Percentiles rank a stretch among this genome's conserved stretches.
These are phyloP conservation scores for Scalesia atractyloides DNA, from an alignment of 129 eudicot species.

Conservation along the genomic window DNA sequence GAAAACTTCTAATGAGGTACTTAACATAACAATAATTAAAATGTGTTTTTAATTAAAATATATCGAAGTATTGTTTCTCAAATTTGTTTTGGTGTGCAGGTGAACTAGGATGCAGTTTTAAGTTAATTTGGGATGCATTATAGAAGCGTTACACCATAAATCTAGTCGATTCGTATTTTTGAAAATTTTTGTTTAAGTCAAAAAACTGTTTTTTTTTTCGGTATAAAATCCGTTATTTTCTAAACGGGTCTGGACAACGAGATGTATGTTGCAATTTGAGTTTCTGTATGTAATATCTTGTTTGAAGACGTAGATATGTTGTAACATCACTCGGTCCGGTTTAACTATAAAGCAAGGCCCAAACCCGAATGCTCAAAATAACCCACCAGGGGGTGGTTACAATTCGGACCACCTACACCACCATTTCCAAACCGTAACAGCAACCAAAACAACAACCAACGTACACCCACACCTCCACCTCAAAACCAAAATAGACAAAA, in stretches of 20 bases:
- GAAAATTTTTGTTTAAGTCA: slow-evolving; percentile 4
- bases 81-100: slow-evolving; percentile 21
- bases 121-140: slow-evolving; percentile 11
- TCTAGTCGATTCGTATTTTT: slow-evolving; percentile 24
- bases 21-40: background rate
- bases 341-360: background rate
- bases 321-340: background rate
- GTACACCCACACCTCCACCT: too few species aligned
- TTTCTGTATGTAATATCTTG: slow-evolving; percentile 32
- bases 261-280: slow-evolving; percentile 22
- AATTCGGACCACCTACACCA: too few species aligned
- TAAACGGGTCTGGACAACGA: slow-evolving; percentile 15
- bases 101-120: slow-evolving; percentile 26
- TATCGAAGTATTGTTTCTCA: background rate
- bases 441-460: too few species aligned
- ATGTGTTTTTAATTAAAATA: too few species aligned
- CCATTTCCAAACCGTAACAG: too few species aligned
- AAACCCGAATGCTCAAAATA: too few species aligned
- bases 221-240: slow-evolving; percentile 20
- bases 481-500: too few species aligned
- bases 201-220: background rate
- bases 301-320: slow-evolving; percentile 9
- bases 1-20: slow-evolving; percentile 38
- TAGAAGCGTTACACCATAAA: slow-evolving; percentile 31
- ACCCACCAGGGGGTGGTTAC: too few species aligned